These are phyloP conservation scores for Termitomyces sp. DNA, from an alignment of 768 basidiomycete species.

Conservation along the genomic window DNA sequence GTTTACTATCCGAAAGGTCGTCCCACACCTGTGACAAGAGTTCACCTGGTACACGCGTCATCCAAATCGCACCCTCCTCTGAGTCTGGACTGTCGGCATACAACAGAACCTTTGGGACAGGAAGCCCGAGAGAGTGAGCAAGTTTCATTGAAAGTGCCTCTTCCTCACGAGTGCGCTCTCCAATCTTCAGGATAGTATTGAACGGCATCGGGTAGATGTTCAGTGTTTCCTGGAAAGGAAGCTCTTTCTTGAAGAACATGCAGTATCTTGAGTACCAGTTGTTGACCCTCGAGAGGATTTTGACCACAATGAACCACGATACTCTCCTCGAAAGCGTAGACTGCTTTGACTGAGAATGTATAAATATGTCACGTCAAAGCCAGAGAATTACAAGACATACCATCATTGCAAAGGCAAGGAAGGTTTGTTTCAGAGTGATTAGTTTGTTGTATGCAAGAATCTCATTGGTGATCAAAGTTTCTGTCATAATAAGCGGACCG, in stretches of 20 bases:
- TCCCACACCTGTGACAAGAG: not conserved
- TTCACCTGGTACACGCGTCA: constrained; percentile 3
- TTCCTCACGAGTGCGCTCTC: not conserved
- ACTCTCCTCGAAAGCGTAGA: not conserved
- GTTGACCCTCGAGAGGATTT: not conserved
- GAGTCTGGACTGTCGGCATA: not conserved
- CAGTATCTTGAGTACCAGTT: not conserved
- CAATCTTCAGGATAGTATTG: not conserved
- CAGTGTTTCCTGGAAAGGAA: not conserved
- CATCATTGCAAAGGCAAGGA: not conserved
- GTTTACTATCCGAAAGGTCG: not conserved
- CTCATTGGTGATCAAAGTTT: too few species aligned
- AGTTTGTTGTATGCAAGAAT: too few species aligned
- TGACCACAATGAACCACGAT: not conserved
- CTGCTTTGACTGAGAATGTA: not conserved
- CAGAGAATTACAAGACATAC: not conserved
- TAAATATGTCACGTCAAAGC: not conserved
- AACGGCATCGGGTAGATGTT: constrained; percentile 1
- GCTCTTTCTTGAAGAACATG: not conserved
- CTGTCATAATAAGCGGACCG: not conserved
- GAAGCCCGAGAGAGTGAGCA: constrained; percentile 5
- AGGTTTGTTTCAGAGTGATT: too few species aligned
- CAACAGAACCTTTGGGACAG: constrained; percentile 5
- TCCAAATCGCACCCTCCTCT: constrained; percentile 2
- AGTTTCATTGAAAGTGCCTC: constrained; percentile 5